phyloP scores from a whole-genome alignment of 73 alveolate genomes.

The Paramecium sonneborni region DNA sequence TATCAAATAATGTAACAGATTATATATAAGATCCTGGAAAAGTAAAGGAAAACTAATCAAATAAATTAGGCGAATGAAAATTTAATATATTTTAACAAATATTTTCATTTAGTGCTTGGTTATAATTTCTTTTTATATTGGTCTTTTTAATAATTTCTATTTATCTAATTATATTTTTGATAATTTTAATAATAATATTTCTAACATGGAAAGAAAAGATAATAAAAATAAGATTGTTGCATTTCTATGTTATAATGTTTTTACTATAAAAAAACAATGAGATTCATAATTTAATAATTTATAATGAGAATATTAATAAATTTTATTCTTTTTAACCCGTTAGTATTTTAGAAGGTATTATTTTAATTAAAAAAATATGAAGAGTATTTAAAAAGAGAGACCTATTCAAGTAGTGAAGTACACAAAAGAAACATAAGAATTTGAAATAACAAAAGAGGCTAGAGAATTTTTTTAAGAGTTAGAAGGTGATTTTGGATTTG shows the following conservation, averaged over 20 bases:
- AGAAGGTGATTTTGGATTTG: conserved; percentile 36
- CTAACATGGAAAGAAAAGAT: no score
- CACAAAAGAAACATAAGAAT: not conserved
- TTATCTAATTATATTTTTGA: not conserved
- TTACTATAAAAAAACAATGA: not conserved
- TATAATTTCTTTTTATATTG: no score
- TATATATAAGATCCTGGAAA: no score
- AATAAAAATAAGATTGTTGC: no score
- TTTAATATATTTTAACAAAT: no score
- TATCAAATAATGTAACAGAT: no score
- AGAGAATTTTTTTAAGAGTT: not conserved
- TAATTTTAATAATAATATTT: no score
- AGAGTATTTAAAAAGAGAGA: not conserved
- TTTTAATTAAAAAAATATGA: not conserved
- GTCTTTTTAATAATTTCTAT: no score
- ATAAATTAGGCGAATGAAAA: no score
- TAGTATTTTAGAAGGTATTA: not conserved
- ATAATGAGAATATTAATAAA: not conserved
- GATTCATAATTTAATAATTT: no score
- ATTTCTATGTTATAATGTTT: no score
- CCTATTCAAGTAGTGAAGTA: conserved; percentile 26
- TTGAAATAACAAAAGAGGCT: conserved; percentile 42
- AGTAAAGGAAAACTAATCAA: no score
- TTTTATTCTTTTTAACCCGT: not conserved
- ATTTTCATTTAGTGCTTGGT: not conserved